phyloP scores from a whole-genome alignment of 2,329 filamentous ascomycete species.

The Colletotrichum aenigma region DNA sequence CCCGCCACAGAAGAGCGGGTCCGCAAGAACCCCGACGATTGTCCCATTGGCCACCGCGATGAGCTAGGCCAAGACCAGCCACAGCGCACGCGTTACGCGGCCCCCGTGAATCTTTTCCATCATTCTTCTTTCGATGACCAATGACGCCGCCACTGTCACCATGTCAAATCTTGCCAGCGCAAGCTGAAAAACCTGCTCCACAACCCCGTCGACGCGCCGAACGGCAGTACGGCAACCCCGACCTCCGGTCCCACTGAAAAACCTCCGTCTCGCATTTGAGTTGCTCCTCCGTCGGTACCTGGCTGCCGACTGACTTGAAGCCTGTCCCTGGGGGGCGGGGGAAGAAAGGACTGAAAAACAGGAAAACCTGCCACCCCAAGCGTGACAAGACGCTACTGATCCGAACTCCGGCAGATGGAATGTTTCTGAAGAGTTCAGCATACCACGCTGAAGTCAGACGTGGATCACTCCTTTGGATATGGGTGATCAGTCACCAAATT shows the following conservation, averaged over 20 bases:
- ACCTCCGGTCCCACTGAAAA: background rate
- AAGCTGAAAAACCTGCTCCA: background rate
- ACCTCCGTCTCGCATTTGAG: background rate
- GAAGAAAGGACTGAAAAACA: background rate
- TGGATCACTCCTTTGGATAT: background rate
- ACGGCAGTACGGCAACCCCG: background rate
- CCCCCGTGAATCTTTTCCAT: background rate
- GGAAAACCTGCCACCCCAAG: background rate
- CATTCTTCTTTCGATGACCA: background rate
- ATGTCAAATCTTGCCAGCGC: background rate
- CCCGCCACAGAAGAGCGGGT: background rate
- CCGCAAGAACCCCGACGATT: fast-evolving
- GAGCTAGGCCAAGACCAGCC: background rate
- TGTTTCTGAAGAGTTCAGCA: background rate
- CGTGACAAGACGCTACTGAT: background rate
- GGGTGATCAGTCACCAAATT: background rate
- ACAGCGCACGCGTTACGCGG: conserved; percentile 11
- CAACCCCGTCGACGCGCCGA: background rate
- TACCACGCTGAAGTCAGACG: background rate
- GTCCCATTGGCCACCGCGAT: background rate
- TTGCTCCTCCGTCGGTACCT: background rate
- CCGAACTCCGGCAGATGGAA: background rate
- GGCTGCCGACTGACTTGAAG: background rate
- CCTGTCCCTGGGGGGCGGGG: background rate
- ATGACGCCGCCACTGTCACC: background rate